Evolutionary conservation across 2,329 filamentous ascomycete genomes (phyloP), one percentile per base, ranked within the genome.

Genomic region (Cercospora sp.): DNA sequence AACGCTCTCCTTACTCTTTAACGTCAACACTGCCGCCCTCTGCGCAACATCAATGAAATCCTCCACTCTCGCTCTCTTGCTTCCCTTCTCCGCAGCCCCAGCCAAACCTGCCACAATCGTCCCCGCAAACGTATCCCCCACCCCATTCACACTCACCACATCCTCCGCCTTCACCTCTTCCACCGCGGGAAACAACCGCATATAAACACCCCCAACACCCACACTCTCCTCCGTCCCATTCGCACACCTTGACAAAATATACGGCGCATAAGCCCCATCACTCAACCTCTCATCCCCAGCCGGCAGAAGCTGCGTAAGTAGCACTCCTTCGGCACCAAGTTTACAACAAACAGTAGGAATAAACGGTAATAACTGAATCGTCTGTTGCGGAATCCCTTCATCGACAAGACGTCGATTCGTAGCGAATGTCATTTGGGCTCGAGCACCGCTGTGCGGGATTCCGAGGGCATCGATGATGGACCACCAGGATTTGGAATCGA

Each of bases 101-200:
- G 89, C 89, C 72, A 98, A 78, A 0, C 91, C 92, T 1, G 93
- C 90, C n/a, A 97, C 83, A 65, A 97, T 74, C 13, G 93, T 90
- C 0, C 94, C 95, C 8, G 96, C 83, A 78, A 98, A 94, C 0
- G 95, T 97, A 80, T 99, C 95, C 0, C 95, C 95, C 2, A 93
- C 93, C 0, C 94, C 95, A 77, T 98, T 98, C 9, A 98, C 94
- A 58, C 93, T 97, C 1, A 94, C 88, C 1, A 96, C 84, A 28
- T 95, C 88, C 20, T 86, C 80, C 0, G 82, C 79, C 2, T 73
- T 67, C 5, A 97, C 84, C 16, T 83, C 80, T 76, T 91, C 88
- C 0, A 86, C 87, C 0, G 91, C 83, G 0, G 91, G 87, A 77
- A 92, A 81, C 0, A 90, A 77, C 5, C 88, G 81, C 89, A 97